Base-by-base conservation (phyloP, 2,329 filamentous ascomycete species). In the Laburnicola sp. region DNA sequence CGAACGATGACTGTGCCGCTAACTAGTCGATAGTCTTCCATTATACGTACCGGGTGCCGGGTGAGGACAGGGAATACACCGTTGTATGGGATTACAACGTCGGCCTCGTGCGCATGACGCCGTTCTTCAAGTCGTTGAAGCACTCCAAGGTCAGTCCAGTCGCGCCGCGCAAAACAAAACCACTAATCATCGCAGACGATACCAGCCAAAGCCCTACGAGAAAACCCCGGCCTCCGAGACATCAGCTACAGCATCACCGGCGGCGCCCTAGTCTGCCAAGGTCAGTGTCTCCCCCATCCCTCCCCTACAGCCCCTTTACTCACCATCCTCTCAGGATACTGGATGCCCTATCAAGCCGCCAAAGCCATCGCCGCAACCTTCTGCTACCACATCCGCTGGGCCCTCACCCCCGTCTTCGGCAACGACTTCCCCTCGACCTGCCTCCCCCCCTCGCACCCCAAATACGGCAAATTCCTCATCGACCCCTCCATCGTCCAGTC, bases 51-150 rank as follows among this genome's bases (percentile, higher is more conserved):
- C 82, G 80, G 60, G 70, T 87, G 3, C 88, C 88, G 0, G 84
- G 80, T 8, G 82, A 71, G 0, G 81, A 86, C 2, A 81, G 79
- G 56, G 79, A 82, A 45, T 92, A 88, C 70, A 84, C 83, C 0
- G 86, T 97, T 54, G 91, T 97, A 84, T 99, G 94, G 94, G 94
- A 99, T 73, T 97, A 97, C 76, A 93, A 95, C 63, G 85, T 93
- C 55, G 94, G 94, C 6, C 85, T 97, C 27, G 92, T 97, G 56
- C 86, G 93, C 55, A 95, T 96, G 74, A 97, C 92, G 2, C 88
- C 91, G 26, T 89, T 97, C 69, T 97, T 97, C 81, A 96, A 96
- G 72, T 91, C 89, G 59, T 87, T 86, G 69, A 86, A 87, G 57
- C 93, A 93, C 68, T 82, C 87, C 58, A 99, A 99, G 85, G 93